Evolutionary conservation across 257 asterid species (phyloP), one percentile per base, ranked within the genome.

Genomic region (Primulina tabacum): DNA sequence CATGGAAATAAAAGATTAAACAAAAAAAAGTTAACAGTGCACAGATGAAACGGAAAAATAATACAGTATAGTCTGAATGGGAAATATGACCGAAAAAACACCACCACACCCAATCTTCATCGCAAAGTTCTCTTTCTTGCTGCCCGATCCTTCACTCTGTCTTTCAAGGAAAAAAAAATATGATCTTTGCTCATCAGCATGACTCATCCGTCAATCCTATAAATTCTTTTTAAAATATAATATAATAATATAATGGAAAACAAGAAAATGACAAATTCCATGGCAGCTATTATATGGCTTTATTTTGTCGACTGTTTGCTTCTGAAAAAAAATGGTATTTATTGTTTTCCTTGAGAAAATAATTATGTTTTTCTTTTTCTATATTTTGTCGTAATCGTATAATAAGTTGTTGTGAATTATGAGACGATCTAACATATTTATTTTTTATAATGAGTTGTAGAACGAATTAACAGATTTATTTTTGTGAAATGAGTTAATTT

Each of bases 11-110:
- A 28, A 28, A 28, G 2, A 34, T 34, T 6, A 50, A 43, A 43
- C 53, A 76, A 32, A 66, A 65, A 4, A 75, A 79, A 75, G 69
- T 77, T 76, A 32, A 75, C 81, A 79, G 33, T 55, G 40, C 20
- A 50, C 57, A 50, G 57, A 50, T 50, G 21, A 69, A 47, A 68
- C 17, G 59, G 37, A 73, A 73, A 65, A 3, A 5, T 17, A 62
- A 57, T 32, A 52, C 14, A 6, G 4, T 26, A 69, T 77, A 79
- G 7, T 67, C 18, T 62, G 76, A 69, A 35, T 17, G 62, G 30
- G 63, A 73, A 21, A 21, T 21, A 21, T 21, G 24, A 21, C 24
- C 24, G 0, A 21, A 21, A 21, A 21, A 21, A 21, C 24, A 21
- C 24, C 26, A 24, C 26, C n/a, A 14, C 52, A 65, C 69, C 35